Evolutionary conservation across 2,329 filamentous ascomycete genomes (phyloP).

Genomic region (Cercospora zeae-maydis): DNA sequence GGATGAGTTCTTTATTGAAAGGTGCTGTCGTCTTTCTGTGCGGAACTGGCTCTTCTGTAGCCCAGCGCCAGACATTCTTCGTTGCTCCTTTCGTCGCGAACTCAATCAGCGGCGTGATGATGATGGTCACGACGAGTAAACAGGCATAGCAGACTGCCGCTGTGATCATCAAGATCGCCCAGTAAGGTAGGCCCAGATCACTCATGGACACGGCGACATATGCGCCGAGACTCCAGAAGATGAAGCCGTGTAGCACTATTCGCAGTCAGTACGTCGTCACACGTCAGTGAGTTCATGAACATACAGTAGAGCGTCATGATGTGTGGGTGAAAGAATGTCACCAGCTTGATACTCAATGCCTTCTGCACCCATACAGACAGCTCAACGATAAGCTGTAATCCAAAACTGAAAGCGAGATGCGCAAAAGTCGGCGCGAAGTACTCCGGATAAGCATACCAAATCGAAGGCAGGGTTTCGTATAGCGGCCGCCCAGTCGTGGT

Average conservation of each 20-base stretch:
- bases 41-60: slow-evolving; percentile 26
- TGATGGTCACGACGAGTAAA: slow-evolving; percentile 19
- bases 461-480: slow-evolving; percentile 43
- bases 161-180: slow-evolving; percentile 37
- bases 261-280: neutral
- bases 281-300: neutral
- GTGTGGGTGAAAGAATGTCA: slow-evolving; percentile 47
- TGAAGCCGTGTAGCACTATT: slow-evolving; percentile 44
- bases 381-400: slow-evolving; percentile 38
- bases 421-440: slow-evolving; percentile 47
- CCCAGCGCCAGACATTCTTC: slow-evolving; percentile 30
- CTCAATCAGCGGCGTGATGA: slow-evolving; percentile 25
- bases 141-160: slow-evolving; percentile 37
- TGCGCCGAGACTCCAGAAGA: slow-evolving; percentile 45
- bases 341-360: slow-evolving; percentile 40
- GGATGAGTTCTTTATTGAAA: slow-evolving; percentile 25
- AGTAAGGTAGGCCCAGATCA: slow-evolving; percentile 33
- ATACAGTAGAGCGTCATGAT: slow-evolving; percentile 48
- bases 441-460: slow-evolving; percentile 46
- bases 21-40: slow-evolving; percentile 26
- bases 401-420: slow-evolving; percentile 41
- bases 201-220: slow-evolving; percentile 39
- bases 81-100: slow-evolving; percentile 24
- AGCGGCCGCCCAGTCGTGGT: slow-evolving; percentile 40
- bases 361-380: slow-evolving; percentile 41